A percentile compares a stretch with the other conserved stretches of the same genome.
phyloP scores from a whole-genome alignment of 306 rosid genomes.

The Quercus bicolor region DNA sequence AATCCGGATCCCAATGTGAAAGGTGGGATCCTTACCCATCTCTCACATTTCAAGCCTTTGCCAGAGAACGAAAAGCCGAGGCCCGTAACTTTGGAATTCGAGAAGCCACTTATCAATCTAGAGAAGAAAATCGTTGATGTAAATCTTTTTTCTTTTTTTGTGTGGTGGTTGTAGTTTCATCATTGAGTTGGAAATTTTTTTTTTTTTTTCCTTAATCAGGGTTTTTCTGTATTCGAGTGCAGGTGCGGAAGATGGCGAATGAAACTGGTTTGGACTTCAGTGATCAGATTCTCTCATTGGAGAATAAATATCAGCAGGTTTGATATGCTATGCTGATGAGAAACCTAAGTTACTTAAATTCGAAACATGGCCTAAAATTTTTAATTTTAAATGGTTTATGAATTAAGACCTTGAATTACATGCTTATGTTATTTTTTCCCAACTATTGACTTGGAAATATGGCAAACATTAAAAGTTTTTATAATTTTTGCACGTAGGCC shows the following conservation, averaged over 20 bases:
- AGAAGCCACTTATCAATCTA: constrained; percentile 68
- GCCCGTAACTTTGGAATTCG: constrained; percentile 75
- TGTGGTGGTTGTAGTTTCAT: neutral
- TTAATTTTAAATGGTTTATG: neutral
- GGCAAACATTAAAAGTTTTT: neutral
- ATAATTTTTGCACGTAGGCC: neutral
- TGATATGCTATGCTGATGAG: constrained; percentile 12
- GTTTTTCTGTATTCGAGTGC: constrained; percentile 21
- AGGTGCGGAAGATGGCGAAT: constrained; percentile 84
- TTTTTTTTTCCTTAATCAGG: neutral
- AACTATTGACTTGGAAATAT: neutral
- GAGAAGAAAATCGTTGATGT: constrained; percentile 88
- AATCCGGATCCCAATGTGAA: constrained; percentile 83
- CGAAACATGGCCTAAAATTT: neutral
- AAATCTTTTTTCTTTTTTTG: constrained; percentile 2
- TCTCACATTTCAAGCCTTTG: constrained; percentile 78
- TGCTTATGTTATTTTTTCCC: neutral
- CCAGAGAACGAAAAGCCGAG: constrained; percentile 53
- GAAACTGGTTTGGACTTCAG: constrained; percentile 91
- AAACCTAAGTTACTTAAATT: neutral
- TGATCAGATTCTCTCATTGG: constrained; percentile 72
- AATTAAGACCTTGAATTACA: neutral
- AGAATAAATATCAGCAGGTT: constrained; percentile 80
- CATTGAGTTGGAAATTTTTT: neutral
- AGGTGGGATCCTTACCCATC: constrained; percentile 69